A percentile compares a stretch with the other conserved stretches of the same genome.
Evolutionary conservation across 176 grass and related monocot genomes (phyloP).

Genomic region (Echinochloa phyllopogon): DNA sequence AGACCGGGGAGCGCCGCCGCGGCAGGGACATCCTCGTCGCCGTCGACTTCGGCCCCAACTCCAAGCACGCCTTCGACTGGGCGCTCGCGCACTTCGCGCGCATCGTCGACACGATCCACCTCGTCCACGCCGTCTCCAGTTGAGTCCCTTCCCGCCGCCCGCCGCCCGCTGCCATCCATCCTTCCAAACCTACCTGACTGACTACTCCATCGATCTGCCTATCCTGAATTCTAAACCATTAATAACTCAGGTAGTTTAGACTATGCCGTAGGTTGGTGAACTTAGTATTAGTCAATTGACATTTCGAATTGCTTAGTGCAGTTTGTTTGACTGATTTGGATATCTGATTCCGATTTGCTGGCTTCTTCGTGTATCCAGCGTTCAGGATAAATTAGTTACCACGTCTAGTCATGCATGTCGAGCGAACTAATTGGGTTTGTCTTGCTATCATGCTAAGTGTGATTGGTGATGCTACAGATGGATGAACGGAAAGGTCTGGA

Average conservation of each 20-base stretch:
- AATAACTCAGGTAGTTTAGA: background rate
- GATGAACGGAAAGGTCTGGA: background rate
- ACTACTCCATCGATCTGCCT: background rate
- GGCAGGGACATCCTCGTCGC: constrained; percentile 82
- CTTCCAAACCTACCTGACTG: background rate
- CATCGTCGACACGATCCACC: constrained; percentile 84
- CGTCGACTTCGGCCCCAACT: constrained; percentile 85
- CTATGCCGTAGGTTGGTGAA: constrained; percentile 8
- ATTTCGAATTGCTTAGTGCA: constrained; percentile 15
- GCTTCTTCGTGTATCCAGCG: background rate
- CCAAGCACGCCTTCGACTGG: constrained; percentile 91
- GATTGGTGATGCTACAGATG: background rate
- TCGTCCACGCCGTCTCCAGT: constrained; percentile 84
- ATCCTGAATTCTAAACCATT: background rate
- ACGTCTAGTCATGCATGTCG: background rate
- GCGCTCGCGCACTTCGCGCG: constrained; percentile 75
- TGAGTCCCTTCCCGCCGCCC: constrained; percentile 12
- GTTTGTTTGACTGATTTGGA: background rate
- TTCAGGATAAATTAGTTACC: background rate
- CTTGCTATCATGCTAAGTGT: background rate
- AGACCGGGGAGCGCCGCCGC: constrained; percentile 78
- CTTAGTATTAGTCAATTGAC: background rate
- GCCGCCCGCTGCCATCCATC: background rate
- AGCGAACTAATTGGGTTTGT: background rate
- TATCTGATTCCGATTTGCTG: background rate